Conservation (phyloP, 1,139 yeast species). For the Yamadazyma diddensiae region DNA sequence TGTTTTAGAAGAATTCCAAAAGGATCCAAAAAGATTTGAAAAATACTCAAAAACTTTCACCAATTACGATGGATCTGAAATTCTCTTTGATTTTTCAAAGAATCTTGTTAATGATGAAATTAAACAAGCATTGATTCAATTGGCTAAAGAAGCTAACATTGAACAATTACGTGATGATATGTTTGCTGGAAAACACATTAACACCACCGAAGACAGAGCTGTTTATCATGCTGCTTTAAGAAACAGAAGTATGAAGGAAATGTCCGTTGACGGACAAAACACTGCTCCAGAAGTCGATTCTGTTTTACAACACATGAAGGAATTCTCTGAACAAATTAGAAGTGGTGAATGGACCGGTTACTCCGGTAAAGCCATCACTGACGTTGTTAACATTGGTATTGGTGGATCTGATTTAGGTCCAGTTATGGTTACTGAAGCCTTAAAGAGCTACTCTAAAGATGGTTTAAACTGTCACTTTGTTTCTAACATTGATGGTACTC, state of each 20-base stretch:
- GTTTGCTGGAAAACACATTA: constrained; percentile 92
- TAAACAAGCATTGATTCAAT: constrained; percentile 58
- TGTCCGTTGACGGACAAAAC: constrained; percentile 86
- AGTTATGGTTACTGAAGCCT: constrained; percentile 98
- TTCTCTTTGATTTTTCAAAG: constrained; percentile 92
- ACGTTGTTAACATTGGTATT: constrained; percentile 95
- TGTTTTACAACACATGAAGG: constrained; percentile 93
- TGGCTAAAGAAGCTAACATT: constrained; percentile 89
- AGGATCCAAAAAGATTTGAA: constrained; percentile 70
- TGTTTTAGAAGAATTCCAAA: constrained; percentile 72
- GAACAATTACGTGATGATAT: constrained; percentile 84
- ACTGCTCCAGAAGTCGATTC: constrained; percentile 88
- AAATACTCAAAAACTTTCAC: constrained; percentile 74
- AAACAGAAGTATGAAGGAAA: constrained; percentile 73
- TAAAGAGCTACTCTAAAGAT: constrained; percentile 80
- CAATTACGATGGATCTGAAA: constrained; percentile 83
- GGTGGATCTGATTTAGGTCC: constrained; percentile 99
- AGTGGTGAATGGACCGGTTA: constrained; percentile 96
- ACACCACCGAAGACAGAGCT: constrained; percentile 94
- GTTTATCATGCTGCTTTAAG: constrained; percentile 95
- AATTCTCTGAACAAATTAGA: constrained; percentile 84
- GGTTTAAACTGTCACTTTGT: constrained; percentile 86
- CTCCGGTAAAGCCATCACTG: constrained; percentile 91
- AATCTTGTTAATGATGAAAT: constrained; percentile 87
- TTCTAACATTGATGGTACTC: constrained; percentile 98